These are phyloP conservation scores for Curvularia verruculosa DNA, from an alignment of 2,329 filamentous ascomycete species.

Conservation along the genomic window DNA sequence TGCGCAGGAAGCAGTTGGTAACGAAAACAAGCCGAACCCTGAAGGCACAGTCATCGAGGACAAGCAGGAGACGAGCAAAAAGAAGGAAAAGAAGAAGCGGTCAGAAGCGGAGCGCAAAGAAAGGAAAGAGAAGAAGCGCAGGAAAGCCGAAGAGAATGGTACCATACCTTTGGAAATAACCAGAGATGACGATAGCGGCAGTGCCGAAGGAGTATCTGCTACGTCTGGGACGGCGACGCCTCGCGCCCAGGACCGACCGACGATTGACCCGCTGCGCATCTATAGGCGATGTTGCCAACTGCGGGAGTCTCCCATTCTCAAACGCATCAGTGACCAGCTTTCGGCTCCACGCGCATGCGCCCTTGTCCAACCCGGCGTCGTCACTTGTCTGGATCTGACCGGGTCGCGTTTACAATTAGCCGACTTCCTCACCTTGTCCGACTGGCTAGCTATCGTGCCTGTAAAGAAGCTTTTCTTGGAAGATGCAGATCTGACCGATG, in stretches of 20 bases:
- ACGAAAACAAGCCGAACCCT: constrained; percentile 51
- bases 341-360: constrained; percentile 70
- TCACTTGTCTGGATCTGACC: constrained; percentile 81
- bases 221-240: constrained; percentile 41
- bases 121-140: constrained; percentile 85
- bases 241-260: constrained; percentile 71
- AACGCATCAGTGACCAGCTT: constrained; percentile 89
- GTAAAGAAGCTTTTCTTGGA: constrained; percentile 86
- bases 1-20: constrained; percentile 49
- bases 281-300: constrained; percentile 95
- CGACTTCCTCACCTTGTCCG: constrained; percentile 85
- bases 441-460: constrained; percentile 92
- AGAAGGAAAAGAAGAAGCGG: constrained; percentile 95
- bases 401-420: constrained; percentile 82
- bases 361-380: constrained; percentile 70
- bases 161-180: constrained; percentile 83
- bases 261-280: constrained; percentile 88
- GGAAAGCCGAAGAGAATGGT: constrained; percentile 85
- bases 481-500: constrained; percentile 84
- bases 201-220: constrained; percentile 26
- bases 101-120: constrained; percentile 93
- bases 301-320: constrained; percentile 88
- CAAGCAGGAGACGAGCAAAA: constrained; percentile 62
- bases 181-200: constrained; percentile 62
- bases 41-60: constrained; percentile 44